Evolutionary conservation across 2,329 filamentous ascomycete species (phyloP).

Genomic region (Alternaria brassicae): DNA sequence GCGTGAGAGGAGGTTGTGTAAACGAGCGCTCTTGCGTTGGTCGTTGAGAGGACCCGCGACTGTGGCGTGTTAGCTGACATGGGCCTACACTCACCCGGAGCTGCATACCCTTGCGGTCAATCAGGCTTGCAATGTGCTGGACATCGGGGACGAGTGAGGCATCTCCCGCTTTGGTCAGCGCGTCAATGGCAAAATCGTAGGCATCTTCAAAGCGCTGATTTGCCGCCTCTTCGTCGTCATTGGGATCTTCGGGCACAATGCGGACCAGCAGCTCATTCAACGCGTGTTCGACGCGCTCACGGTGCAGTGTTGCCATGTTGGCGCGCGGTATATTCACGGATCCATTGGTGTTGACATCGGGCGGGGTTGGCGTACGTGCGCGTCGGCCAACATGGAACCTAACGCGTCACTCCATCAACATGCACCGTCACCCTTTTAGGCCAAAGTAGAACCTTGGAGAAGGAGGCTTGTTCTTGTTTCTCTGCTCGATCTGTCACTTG

Average conservation of each 20-base stretch:
- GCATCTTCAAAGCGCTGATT: constrained; percentile 73
- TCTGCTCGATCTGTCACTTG: too few species aligned
- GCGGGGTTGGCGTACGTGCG: constrained; percentile 18
- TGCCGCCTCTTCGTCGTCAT: constrained; percentile 71
- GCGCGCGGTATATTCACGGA: constrained; percentile 28
- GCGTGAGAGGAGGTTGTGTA: constrained; percentile 89
- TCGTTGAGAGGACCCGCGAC: constrained; percentile 77
- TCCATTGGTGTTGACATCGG: constrained; percentile 15
- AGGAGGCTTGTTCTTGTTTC: too few species aligned
- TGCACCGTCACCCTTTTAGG: too few species aligned
- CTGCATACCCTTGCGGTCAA: constrained; percentile 73
- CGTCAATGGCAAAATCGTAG: constrained; percentile 58
- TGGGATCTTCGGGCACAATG: constrained; percentile 70
- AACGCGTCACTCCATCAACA: neutral
- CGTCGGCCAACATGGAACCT: neutral
- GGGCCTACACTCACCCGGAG: too few species aligned
- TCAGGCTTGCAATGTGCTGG: constrained; percentile 90
- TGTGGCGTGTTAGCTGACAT: constrained; percentile 30
- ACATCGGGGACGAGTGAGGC: constrained; percentile 72
- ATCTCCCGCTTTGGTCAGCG: constrained; percentile 55
- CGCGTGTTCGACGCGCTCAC: constrained; percentile 75
- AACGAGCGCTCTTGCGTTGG: constrained; percentile 75
- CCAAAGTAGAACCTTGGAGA: too few species aligned
- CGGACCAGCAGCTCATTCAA: constrained; percentile 80
- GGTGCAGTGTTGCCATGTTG: constrained; percentile 45